These are phyloP conservation scores for Cucurbita ficifolia DNA, from an alignment of 306 rosid species.

Conservation along the genomic window DNA sequence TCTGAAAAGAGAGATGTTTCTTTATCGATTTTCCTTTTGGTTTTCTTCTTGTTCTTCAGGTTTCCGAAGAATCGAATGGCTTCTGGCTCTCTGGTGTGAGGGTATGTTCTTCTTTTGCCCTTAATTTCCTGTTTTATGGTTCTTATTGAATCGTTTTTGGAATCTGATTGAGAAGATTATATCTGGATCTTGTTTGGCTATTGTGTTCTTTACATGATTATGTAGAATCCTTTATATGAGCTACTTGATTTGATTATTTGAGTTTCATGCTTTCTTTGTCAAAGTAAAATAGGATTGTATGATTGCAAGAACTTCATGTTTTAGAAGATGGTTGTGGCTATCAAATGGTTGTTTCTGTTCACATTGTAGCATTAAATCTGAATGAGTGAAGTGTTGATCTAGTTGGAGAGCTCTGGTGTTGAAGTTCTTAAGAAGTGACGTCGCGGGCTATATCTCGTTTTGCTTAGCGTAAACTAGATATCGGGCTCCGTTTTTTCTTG, in stretches of 20 bases:
- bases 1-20: background rate
- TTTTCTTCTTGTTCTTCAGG: background rate
- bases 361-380: background rate
- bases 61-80: background rate
- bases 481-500: background rate
- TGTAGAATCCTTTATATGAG: background rate
- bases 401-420: background rate
- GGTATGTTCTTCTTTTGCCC: background rate
- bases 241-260: background rate
- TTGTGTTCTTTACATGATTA: background rate
- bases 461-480: background rate
- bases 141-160: background rate
- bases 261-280: background rate
- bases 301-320: background rate
- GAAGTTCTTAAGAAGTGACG: background rate
- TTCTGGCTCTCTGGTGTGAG: background rate
- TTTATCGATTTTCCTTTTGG: background rate
- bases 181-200: background rate
- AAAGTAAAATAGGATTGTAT: background rate
- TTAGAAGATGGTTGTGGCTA: background rate
- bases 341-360: background rate
- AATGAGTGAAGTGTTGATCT: background rate
- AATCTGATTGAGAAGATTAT: background rate
- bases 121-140: background rate
- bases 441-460: background rate